Percentiles rank a stretch among this genome's conserved stretches.
phyloP scores from a whole-genome alignment of 129 eudicot genomes.

The Tagetes patula region DNA sequence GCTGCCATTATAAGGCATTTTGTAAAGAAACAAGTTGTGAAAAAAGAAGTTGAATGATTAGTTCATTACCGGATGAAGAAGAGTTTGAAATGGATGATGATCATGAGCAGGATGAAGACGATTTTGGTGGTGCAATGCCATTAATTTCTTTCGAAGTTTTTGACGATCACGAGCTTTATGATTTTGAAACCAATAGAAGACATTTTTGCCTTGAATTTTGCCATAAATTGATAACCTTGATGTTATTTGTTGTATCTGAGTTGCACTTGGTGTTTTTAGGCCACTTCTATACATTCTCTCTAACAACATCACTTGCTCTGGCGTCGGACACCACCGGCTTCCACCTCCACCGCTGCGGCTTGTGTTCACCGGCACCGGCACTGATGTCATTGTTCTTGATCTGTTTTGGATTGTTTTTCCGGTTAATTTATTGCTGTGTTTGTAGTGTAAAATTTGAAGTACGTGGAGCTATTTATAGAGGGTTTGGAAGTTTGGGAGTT shows the following conservation, averaged over 20 bases:
- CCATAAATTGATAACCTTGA: constrained; percentile 66
- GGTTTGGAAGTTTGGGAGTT: constrained; percentile 6
- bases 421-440: constrained; percentile 14
- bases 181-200: constrained; percentile 92
- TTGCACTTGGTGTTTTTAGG: constrained; percentile 66
- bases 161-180: constrained; percentile 93
- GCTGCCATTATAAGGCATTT: neutral
- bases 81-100: constrained; percentile 20
- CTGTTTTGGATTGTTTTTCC: neutral
- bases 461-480: constrained; percentile 28
- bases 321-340: constrained; percentile 84
- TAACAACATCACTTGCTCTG: constrained; percentile 73
- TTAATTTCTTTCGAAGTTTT: constrained; percentile 63
- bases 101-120: constrained; percentile 23
- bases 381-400: constrained; percentile 17
- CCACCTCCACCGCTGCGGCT: constrained; percentile 24
- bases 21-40: neutral
- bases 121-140: constrained; percentile 36
- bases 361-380: constrained; percentile 16
- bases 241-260: constrained; percentile 78
- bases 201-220: constrained; percentile 78
- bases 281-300: constrained; percentile 83
- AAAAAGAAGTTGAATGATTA: neutral
- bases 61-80: constrained; percentile 29
- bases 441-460: constrained; percentile 15